These are phyloP conservation scores for Plasmodium cynomolgi DNA, from an alignment of 169 alveolate species.

Conservation along the genomic window DNA sequence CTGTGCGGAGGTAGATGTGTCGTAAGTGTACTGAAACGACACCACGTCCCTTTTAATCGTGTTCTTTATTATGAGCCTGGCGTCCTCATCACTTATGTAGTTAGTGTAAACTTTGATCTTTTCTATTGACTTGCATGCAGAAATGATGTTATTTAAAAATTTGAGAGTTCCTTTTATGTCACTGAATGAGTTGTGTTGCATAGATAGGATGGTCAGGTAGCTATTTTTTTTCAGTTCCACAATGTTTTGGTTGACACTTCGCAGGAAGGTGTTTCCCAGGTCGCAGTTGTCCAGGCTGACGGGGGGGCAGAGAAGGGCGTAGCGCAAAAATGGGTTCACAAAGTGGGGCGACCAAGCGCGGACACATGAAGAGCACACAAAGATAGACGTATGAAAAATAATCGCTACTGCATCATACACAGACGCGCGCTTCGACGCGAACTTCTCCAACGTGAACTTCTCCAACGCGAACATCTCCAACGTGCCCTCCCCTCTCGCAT, in stretches of 20 bases:
- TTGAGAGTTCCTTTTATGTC: slow-evolving; percentile 3
- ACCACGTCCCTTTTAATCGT: slow-evolving; percentile 11
- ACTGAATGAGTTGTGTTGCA: slow-evolving; percentile 40
- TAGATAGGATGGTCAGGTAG: slow-evolving; percentile 36
- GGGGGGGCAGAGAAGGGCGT: background rate
- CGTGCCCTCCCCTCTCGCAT: background rate
- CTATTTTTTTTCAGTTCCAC: slow-evolving; percentile 3
- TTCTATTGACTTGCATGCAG: slow-evolving; percentile 12
- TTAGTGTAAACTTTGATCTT: slow-evolving; percentile 20
- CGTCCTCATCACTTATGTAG: slow-evolving; percentile 10
- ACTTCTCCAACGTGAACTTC: no score
- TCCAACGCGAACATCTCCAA: no score
- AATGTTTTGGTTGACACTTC: slow-evolving; percentile 24
- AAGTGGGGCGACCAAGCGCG: background rate
- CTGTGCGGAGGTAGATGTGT: background rate
- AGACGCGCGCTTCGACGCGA: background rate
- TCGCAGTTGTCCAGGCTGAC: slow-evolving; percentile 53
- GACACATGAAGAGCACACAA: background rate
- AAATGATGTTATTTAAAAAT: slow-evolving; percentile 35
- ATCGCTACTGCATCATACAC: background rate
- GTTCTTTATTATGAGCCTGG: background rate
- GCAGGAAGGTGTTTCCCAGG: slow-evolving; percentile 28
- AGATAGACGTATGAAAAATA: background rate
- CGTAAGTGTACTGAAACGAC: slow-evolving; percentile 43
- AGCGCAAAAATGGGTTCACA: background rate